phyloP scores from a whole-genome alignment of 208 protist species.

The Spongospora subterranea region DNA sequence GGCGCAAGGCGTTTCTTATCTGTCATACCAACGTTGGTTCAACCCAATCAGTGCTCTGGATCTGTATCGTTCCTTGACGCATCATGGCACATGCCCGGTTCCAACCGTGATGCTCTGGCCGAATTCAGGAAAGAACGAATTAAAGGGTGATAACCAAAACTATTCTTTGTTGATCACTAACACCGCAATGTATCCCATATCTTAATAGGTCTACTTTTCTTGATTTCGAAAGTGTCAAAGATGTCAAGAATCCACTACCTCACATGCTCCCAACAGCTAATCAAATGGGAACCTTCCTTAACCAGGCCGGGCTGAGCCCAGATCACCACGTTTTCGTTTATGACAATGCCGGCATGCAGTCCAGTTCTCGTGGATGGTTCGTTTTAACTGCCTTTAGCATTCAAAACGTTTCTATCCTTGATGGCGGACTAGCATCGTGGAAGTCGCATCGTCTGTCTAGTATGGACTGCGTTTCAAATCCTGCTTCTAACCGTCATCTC shows the following conservation, averaged over 20 bases:
- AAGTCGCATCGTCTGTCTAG: not conserved
- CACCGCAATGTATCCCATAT: not conserved
- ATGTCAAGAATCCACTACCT: constrained; percentile 6
- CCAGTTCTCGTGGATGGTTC: constrained; percentile 12
- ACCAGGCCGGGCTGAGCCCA: not conserved
- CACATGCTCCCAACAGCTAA: not conserved
- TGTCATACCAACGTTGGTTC: too few relatives aligned
- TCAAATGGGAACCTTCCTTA: not conserved
- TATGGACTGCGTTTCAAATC: too few relatives aligned
- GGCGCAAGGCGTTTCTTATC: too few relatives aligned
- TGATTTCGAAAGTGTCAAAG: constrained; percentile 26
- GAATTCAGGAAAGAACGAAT: not conserved
- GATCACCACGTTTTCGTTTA: not conserved
- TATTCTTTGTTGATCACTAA: not conserved
- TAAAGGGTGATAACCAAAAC: not conserved
- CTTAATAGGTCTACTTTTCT: not conserved
- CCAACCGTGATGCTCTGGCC: not conserved
- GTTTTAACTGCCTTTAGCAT: not conserved
- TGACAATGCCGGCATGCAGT: constrained; percentile 41
- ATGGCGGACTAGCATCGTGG: constrained; percentile 27
- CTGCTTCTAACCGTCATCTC: too few relatives aligned
- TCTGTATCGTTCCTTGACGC: not conserved
- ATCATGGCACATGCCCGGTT: constrained; percentile 48
- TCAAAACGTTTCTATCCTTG: constrained; percentile 28
- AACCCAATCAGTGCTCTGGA: too few relatives aligned